Base-by-base conservation (phyloP, 2,329 filamentous ascomycete species). In the Aureobasidium sp. region DNA sequence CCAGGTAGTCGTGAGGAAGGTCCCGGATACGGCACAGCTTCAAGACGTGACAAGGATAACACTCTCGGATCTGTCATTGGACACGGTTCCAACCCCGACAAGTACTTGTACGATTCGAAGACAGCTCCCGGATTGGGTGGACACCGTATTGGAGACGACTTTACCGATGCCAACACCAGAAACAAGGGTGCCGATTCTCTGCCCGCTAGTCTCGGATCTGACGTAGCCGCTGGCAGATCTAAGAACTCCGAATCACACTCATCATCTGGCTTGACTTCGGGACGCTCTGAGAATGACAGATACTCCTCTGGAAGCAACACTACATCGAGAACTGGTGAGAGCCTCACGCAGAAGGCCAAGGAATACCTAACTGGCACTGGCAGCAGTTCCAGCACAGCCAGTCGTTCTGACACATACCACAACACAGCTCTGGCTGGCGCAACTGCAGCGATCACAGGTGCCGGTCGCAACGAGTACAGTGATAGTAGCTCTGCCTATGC, bases 61-160 rank as follows among this genome's bases (percentile, higher is more conserved):
- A 17, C 32, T 12, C 42, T 54, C 2, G 51, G 51, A 14, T 54
- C 51, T n/a, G 41, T 22, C 29, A 14, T 45, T 12, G 41, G 41
- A 30, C 34, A 40, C 21, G 51, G 51, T 19, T 45, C 34, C 6
- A 44, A 38, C 40, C 38, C 50, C 10, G 51, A 54, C 34, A 54
- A 24, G 32, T 40, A 54, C 27, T 6, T 45, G 8, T 54, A 38
- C 41, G 4, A 54, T 12, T 25, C 40, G 2, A 40, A 48, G 24
- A 47, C 32, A 4, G 51, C 51, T 19, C 51, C 51, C 27, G 51
- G 51, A 21, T 17, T 47, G n/a, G 51, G 51, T 39, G 51, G 51
- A 30, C 41, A 42, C 10, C 34, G 41, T 21, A 35, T 45, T 19
- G 35, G 34, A 17, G 51, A 54, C 14, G 51, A 54, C 27, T 54